These are phyloP conservation scores for Boletus rex-veris DNA, from an alignment of 768 basidiomycete species.

Conservation along the genomic window DNA sequence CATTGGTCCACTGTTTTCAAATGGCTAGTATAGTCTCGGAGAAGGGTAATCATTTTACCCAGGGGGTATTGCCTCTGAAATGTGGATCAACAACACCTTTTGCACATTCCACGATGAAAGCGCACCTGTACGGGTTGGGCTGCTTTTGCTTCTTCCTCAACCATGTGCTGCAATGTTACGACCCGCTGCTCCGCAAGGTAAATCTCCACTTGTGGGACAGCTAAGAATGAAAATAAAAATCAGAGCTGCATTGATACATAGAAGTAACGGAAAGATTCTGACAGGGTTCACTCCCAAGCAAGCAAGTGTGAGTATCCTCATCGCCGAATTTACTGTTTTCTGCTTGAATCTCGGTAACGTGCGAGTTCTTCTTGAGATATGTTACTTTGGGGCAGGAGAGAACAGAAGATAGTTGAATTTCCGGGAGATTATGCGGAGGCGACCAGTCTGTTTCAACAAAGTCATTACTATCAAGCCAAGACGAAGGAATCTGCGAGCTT, in stretches of 20 bases:
- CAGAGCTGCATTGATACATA: neutral
- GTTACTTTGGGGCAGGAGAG: slow-evolving; percentile 80
- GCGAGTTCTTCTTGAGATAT: slow-evolving; percentile 66
- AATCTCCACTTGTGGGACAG: slow-evolving; percentile 64
- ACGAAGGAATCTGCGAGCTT: slow-evolving; percentile 37
- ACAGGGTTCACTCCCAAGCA: slow-evolving; percentile 73
- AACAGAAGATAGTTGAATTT: slow-evolving; percentile 65
- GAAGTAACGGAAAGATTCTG: slow-evolving; percentile 22
- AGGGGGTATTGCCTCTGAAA: slow-evolving; percentile 26
- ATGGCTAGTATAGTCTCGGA: slow-evolving; percentile 59
- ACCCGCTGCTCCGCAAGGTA: slow-evolving; percentile 54
- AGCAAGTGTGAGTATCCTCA: slow-evolving; percentile 79
- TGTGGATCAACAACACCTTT: slow-evolving; percentile 1
- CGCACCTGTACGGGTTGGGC: slow-evolving; percentile 16
- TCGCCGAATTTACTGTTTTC: slow-evolving; percentile 77
- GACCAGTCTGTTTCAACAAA: slow-evolving; percentile 77
- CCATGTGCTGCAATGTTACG: slow-evolving; percentile 38
- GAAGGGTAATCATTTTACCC: slow-evolving; percentile 53
- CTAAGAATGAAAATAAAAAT: slow-evolving; percentile 31
- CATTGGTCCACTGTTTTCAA: slow-evolving; percentile 45
- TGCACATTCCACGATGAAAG: neutral
- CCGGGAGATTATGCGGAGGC: slow-evolving; percentile 46
- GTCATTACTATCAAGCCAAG: slow-evolving; percentile 80
- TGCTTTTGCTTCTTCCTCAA: slow-evolving; percentile 10
- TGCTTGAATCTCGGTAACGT: slow-evolving; percentile 37